Evolutionary conservation across 345 rosid species (phyloP).

Genomic region (Citrus cavaleriei): DNA sequence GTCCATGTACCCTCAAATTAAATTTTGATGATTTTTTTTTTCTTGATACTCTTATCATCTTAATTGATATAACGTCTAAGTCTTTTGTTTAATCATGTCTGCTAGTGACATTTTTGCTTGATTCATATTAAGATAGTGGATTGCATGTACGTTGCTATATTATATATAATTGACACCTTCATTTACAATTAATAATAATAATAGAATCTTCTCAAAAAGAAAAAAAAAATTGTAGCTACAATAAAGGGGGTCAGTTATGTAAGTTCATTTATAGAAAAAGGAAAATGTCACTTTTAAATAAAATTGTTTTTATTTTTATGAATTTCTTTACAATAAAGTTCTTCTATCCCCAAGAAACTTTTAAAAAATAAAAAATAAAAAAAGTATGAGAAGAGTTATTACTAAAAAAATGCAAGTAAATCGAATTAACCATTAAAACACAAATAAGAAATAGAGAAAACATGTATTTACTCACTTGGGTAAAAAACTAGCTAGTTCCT

Average conservation of each 20-base stretch:
- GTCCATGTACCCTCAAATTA: not conserved
- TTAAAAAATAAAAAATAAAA: too few relatives aligned
- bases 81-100: not conserved
- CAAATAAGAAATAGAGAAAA: too few relatives aligned
- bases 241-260: not conserved
- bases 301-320: not conserved
- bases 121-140: not conserved
- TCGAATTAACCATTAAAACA: too few relatives aligned
- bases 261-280: not conserved
- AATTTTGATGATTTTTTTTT: not conserved
- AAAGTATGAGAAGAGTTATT: too few relatives aligned
- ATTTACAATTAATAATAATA: not conserved
- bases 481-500: too few relatives aligned
- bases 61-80: not conserved
- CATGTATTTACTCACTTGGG: too few relatives aligned
- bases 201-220: not conserved
- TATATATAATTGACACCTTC: not conserved
- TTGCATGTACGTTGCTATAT: not conserved
- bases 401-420: too few relatives aligned
- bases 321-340: not conserved
- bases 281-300: not conserved
- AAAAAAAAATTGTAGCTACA: too few relatives aligned
- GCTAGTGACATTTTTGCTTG: constrained; percentile 1
- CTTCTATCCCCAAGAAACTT: too few relatives aligned
- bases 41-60: not conserved